Percentiles rank a stretch among this genome's conserved stretches.
These are phyloP conservation scores for Fragilaria radians DNA, from an alignment of 108 stramenopile species.

Conservation along the genomic window DNA sequence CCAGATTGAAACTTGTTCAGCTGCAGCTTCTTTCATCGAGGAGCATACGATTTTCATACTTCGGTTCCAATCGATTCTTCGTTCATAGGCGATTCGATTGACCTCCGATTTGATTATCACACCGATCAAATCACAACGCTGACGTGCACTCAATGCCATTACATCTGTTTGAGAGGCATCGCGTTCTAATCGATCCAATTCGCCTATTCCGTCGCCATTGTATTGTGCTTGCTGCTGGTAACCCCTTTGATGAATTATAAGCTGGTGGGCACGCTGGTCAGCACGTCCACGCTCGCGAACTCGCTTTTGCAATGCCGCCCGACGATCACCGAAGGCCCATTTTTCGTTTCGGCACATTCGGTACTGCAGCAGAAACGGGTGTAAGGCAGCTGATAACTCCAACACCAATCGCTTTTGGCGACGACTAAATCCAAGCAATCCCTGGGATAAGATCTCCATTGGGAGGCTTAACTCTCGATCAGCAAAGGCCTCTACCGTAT, in stretches of 20 bases:
- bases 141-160: slow-evolving; percentile 42
- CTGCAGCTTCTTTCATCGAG: slow-evolving; percentile 63
- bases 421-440: slow-evolving; percentile 56
- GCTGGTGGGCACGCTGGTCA: slow-evolving; percentile 50
- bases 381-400: slow-evolving; percentile 64
- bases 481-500: slow-evolving; percentile 34
- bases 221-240: slow-evolving; percentile 25
- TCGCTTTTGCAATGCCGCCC: slow-evolving; percentile 44
- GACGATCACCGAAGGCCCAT: slow-evolving; percentile 75
- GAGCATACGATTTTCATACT: slow-evolving; percentile 66
- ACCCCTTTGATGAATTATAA: slow-evolving; percentile 55
- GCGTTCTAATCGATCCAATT: slow-evolving; percentile 46
- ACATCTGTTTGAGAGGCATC: slow-evolving; percentile 56
- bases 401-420: slow-evolving; percentile 66
- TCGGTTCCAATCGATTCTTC: slow-evolving; percentile 60
- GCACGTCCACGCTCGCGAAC: slow-evolving; percentile 51
- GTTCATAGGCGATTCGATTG: slow-evolving; percentile 47
- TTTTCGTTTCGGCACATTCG: slow-evolving; percentile 66
- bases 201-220: slow-evolving; percentile 17
- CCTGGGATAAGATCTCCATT: slow-evolving; percentile 49
- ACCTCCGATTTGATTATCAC: slow-evolving; percentile 62
- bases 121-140: slow-evolving; percentile 73
- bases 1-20: slow-evolving; percentile 73
- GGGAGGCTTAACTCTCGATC: slow-evolving; percentile 37
- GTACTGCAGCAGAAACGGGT: slow-evolving; percentile 69